phyloP scores from a whole-genome alignment of 169 alveolate species.

The Plasmodium cynomolgi region DNA sequence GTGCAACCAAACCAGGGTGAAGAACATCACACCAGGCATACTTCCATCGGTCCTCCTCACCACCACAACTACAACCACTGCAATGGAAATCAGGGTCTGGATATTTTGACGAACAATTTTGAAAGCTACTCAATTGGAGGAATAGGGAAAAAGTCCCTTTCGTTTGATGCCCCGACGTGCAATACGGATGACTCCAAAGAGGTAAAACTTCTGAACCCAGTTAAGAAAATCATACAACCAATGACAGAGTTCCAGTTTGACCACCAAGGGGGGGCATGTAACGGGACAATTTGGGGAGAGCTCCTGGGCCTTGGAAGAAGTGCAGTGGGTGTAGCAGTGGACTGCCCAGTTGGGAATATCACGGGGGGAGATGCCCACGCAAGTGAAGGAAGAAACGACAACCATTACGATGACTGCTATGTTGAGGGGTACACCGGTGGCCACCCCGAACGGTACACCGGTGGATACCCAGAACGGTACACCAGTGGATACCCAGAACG shows the following conservation, averaged over 20 bases:
- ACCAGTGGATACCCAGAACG: too few species aligned
- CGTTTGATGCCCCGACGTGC: neutral
- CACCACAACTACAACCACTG: neutral
- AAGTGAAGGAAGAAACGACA: neutral
- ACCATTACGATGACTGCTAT: neutral
- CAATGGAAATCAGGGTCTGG: neutral
- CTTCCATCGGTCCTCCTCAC: neutral
- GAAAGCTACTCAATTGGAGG: neutral
- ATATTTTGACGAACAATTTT: neutral
- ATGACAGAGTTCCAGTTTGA: neutral
- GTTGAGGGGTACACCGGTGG: neutral
- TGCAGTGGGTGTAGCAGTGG: neutral
- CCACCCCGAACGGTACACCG: neutral
- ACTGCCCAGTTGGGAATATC: neutral
- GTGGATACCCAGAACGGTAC: too few species aligned
- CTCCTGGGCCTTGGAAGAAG: neutral
- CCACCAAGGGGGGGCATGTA: neutral
- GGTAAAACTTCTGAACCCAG: neutral
- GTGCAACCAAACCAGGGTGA: neutral
- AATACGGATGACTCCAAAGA: slow-evolving; percentile 8
- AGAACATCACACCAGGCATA: neutral
- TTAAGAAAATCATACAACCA: neutral
- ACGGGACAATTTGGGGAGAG: neutral
- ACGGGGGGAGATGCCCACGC: neutral
- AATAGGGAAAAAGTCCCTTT: neutral